Conservation (phyloP, 2,329 filamentous ascomycete genomes). For the Rosellinia necatrix region DNA sequence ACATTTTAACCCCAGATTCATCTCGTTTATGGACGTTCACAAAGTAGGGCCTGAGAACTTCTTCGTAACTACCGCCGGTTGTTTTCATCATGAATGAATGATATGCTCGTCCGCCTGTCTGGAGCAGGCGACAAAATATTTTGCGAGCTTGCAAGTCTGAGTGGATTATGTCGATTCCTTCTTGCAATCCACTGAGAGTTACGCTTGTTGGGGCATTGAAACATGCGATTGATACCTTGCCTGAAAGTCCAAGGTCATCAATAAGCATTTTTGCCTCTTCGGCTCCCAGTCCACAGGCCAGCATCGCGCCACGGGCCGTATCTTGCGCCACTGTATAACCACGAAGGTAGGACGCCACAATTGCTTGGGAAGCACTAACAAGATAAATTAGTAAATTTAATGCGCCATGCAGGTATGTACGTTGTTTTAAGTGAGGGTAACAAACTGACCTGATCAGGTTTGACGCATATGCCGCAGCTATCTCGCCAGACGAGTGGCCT, state of each 20-base stretch:
- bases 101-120: background rate
- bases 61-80: background rate
- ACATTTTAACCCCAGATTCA: background rate
- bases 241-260: background rate
- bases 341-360: background rate
- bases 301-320: background rate
- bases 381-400: background rate
- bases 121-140: background rate
- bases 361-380: background rate
- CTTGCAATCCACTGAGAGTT: background rate
- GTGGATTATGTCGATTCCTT: background rate
- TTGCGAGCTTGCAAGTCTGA: background rate
- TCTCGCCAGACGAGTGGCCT: constrained; percentile 43
- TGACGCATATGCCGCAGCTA: constrained; percentile 48
- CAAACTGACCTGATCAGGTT: too few relatives aligned
- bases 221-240: background rate
- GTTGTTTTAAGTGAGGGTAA: constrained; percentile 22
- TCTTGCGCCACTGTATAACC: background rate
- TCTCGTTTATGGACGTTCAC: background rate
- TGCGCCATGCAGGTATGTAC: constrained; percentile 26
- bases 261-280: background rate
- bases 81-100: background rate
- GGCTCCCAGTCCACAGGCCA: background rate
- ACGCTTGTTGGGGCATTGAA: background rate
- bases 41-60: background rate